Evolutionary conservation across 208 protist species (phyloP).

Genomic region (Balamuthia mandrillaris): DNA sequence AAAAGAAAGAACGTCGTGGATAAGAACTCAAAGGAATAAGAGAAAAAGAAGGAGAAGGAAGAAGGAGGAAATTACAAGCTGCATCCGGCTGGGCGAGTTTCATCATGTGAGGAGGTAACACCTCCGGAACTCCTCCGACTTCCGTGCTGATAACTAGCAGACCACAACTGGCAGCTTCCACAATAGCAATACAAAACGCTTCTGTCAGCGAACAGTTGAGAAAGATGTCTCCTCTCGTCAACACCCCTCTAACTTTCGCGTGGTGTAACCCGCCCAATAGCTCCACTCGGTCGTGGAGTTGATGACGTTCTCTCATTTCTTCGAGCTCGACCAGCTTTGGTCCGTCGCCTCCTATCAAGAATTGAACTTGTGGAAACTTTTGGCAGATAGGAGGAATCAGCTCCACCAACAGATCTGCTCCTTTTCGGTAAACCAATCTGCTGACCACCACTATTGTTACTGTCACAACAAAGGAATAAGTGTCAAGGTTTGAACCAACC

Average conservation of each 20-base stretch:
- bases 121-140: constrained; percentile 95
- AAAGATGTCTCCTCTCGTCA: constrained; percentile 95
- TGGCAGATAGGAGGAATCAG: constrained; percentile 93
- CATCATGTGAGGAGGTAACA: constrained; percentile 91
- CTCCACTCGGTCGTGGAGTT: constrained; percentile 91
- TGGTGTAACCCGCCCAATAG: constrained; percentile 90
- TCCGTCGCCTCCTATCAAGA: constrained; percentile 94
- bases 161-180: constrained; percentile 93
- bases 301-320: constrained; percentile 94
- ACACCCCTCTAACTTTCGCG: constrained; percentile 79
- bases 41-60: background rate
- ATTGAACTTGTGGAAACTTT: constrained; percentile 85
- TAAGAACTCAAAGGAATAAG: background rate
- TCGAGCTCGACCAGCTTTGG: constrained; percentile 89
- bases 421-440: constrained; percentile 95
- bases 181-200: constrained; percentile 97
- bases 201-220: constrained; percentile 97
- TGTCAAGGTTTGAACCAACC: background rate
- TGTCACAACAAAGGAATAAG: constrained; percentile 5
- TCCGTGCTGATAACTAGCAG: constrained; percentile 90
- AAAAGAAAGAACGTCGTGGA: background rate
- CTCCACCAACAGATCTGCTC: constrained; percentile 87
- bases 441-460: constrained; percentile 92
- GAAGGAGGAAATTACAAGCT: background rate
- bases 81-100: constrained; percentile 85